phyloP scores from a whole-genome alignment of 108 stramenopile genomes.

The Phaeodactylum tricornutum region DNA sequence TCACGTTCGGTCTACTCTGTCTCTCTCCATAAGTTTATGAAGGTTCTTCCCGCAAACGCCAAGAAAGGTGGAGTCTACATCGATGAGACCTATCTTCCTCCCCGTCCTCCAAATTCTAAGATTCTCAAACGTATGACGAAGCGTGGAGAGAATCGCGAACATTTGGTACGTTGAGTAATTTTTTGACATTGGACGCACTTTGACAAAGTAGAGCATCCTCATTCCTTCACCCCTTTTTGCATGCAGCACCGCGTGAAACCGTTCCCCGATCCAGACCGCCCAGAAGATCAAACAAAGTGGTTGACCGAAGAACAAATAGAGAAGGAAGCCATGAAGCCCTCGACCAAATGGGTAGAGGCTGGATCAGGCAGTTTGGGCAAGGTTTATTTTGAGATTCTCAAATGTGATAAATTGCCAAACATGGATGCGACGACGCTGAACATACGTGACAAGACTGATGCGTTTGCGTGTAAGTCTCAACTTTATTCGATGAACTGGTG shows the following conservation, averaged over 20 bases:
- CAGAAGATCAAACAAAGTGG: constrained; percentile 35
- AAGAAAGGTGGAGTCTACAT: too few relatives aligned
- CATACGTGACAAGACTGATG: constrained; percentile 51
- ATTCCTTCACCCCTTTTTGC: too few relatives aligned
- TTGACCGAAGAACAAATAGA: constrained; percentile 29
- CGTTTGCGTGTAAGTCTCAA: constrained; percentile 70
- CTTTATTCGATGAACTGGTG: too few relatives aligned
- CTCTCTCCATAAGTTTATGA: too few relatives aligned
- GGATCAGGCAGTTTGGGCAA: constrained; percentile 61
- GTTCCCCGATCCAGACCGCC: constrained; percentile 48
- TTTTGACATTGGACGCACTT: too few relatives aligned
- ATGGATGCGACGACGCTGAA: constrained; percentile 26
- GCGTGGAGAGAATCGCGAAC: too few relatives aligned
- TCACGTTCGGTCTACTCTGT: too few relatives aligned
- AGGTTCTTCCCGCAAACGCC: too few relatives aligned
- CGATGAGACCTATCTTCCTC: constrained; percentile 12
- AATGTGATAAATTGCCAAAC: constrained; percentile 62
- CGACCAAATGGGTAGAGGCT: constrained; percentile 48
- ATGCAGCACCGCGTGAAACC: constrained; percentile 40
- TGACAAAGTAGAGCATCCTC: too few relatives aligned
- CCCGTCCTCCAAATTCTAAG: constrained; percentile 1
- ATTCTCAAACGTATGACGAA: too few relatives aligned
- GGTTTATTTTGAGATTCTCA: constrained; percentile 56
- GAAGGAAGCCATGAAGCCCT: neutral
- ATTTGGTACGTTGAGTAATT: too few relatives aligned